Conservation (phyloP, 2,329 filamentous ascomycete species). For the Falciphora oryzae region DNA sequence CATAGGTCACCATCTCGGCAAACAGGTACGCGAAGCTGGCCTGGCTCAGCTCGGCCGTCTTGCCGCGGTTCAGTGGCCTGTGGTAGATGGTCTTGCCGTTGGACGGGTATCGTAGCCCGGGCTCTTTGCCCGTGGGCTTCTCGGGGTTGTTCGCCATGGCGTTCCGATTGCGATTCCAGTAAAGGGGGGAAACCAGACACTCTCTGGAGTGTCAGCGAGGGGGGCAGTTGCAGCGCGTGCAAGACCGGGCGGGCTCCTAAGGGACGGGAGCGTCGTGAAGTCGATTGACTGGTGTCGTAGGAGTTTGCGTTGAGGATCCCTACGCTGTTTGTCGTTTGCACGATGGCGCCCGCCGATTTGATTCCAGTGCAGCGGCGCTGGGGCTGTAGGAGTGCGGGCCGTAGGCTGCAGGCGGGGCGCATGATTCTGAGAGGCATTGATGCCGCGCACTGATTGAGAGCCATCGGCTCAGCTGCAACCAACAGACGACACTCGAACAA, state of each 20-base stretch:
- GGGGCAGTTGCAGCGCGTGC: no score
- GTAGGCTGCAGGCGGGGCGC: not conserved
- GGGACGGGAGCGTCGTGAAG: not conserved
- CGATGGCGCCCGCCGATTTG: not conserved
- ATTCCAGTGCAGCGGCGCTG: not conserved
- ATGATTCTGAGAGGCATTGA: not conserved
- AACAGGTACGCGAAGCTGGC: constrained; percentile 95
- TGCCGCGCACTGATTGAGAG: no score
- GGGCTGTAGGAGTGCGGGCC: not conserved
- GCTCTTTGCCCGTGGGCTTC: constrained; percentile 39
- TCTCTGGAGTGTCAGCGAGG: not conserved
- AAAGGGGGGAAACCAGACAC: not conserved
- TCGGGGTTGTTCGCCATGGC: constrained; percentile 46
- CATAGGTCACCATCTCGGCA: constrained; percentile 93
- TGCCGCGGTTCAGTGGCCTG: constrained; percentile 83
- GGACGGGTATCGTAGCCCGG: constrained; percentile 78
- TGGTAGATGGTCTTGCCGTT: constrained; percentile 98
- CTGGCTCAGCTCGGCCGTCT: constrained; percentile 83
- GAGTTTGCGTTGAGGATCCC: not conserved
- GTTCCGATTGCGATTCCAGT: constrained; percentile 4
- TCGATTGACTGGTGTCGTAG: not conserved
- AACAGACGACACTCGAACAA: no score
- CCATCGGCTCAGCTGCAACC: no score
- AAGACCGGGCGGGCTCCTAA: not conserved
- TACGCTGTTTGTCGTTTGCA: not conserved